Conservation (phyloP, 2,329 filamentous ascomycete species). For the Metarhizium anisopliae region DNA sequence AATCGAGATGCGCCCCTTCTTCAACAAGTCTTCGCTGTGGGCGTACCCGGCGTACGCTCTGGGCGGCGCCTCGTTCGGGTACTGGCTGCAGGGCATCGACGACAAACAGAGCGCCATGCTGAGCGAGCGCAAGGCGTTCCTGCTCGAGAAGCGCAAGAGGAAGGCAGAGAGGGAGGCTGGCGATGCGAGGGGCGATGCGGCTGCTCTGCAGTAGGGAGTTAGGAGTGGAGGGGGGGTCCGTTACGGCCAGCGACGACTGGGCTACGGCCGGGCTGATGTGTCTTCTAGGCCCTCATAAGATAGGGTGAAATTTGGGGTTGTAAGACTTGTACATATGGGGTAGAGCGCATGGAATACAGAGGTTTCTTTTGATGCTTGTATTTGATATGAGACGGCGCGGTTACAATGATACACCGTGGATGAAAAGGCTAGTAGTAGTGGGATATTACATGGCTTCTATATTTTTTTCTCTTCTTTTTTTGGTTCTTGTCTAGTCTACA, state of each 20-base stretch:
- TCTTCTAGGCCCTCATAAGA: too few species aligned
- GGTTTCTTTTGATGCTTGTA: neutral
- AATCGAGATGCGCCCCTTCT: slow-evolving; percentile 95
- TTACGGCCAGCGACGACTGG: neutral
- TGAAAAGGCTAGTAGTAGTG: too few species aligned
- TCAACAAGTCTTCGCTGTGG: slow-evolving; percentile 77
- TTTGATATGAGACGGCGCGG: too few species aligned
- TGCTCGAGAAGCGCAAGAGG: slow-evolving; percentile 84
- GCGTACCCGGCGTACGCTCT: slow-evolving; percentile 84
- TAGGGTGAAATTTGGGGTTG: too few species aligned
- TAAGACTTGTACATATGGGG: neutral
- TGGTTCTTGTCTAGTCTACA: slow-evolving; percentile 22
- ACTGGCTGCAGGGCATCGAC: slow-evolving; percentile 92
- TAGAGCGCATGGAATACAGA: neutral
- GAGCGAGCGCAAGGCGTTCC: slow-evolving; percentile 64
- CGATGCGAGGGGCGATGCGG: neutral
- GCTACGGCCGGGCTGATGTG: too few species aligned
- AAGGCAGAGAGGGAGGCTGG: slow-evolving; percentile 33
- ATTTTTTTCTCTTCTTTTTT: neutral
- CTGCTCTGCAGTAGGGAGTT: neutral
- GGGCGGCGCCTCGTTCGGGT: slow-evolving; percentile 85
- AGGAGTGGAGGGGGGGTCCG: neutral
- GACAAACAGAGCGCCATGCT: slow-evolving; percentile 70
- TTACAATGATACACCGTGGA: too few species aligned
- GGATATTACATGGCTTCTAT: neutral